A percentile compares a stretch with the other conserved stretches of the same genome.
These are phyloP conservation scores for Babesia divergens DNA, from an alignment of 169 alveolate genomes.

Conservation along the genomic window DNA sequence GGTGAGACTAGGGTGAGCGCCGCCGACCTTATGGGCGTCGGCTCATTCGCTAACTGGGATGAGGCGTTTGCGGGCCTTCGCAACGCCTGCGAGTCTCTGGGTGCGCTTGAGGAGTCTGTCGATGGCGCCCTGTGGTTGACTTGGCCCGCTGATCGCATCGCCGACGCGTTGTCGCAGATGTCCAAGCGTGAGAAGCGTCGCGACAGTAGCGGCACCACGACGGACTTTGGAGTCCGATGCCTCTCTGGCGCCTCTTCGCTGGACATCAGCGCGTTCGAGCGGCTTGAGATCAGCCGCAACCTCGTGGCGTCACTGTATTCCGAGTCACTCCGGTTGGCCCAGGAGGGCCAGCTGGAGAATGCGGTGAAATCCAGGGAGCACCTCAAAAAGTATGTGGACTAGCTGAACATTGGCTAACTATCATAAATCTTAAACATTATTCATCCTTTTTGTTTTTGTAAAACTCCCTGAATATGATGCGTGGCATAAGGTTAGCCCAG, in stretches of 20 bases:
- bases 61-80: constrained; percentile 1
- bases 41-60: background rate
- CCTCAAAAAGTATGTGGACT: background rate
- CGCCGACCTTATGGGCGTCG: constrained; percentile 12
- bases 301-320: constrained; percentile 2
- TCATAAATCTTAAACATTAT: background rate
- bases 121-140: constrained; percentile 5
- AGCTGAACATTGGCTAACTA: background rate
- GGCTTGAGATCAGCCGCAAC: constrained; percentile 12
- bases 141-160: constrained; percentile 3
- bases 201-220: background rate
- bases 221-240: constrained; percentile 6
- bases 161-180: background rate
- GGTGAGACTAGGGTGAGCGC: constrained; percentile 18
- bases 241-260: background rate
- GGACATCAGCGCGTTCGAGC: constrained; percentile 2
- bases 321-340: constrained; percentile 26
- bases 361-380: background rate
- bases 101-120: constrained; percentile 11
- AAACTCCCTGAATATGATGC: constrained; percentile 25
- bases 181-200: background rate
- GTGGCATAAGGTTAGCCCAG: constrained; percentile 8
- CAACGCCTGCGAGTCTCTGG: constrained; percentile 1
- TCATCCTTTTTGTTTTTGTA: background rate
- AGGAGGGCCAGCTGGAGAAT: constrained; percentile 24